These are phyloP conservation scores for Syncephalastrum contaminatum DNA, from an alignment of 371 early-diverging fungal genomes.

Conservation along the genomic window DNA sequence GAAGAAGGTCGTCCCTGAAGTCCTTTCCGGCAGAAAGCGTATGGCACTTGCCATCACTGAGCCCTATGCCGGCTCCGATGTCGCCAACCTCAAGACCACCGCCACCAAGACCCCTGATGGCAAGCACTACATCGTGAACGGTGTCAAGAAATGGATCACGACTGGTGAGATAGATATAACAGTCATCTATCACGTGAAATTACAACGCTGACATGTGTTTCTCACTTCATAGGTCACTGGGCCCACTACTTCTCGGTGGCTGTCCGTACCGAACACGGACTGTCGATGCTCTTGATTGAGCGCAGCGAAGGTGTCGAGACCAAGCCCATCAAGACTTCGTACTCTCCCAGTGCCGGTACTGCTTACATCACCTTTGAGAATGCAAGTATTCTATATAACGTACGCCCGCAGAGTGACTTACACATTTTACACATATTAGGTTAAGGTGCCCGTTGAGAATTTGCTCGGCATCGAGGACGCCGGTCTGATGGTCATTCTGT, in stretches of 20 bases:
- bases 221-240: conserved; percentile 9
- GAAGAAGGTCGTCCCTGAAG: conserved; percentile 58
- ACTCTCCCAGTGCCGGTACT: conserved; percentile 59
- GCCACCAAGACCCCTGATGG: conserved; percentile 73
- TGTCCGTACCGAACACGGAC: conserved; percentile 59
- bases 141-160: conserved; percentile 80
- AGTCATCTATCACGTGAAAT: background rate
- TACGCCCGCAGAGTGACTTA: background rate
- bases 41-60: conserved; percentile 73
- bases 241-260: conserved; percentile 70
- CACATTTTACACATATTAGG: conserved; percentile 3
- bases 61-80: conserved; percentile 78
- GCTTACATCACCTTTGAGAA: conserved; percentile 54
- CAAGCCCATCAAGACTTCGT: conserved; percentile 62
- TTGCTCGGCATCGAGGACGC: conserved; percentile 68
- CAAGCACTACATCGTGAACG: conserved; percentile 67
- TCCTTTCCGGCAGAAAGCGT: conserved; percentile 68
- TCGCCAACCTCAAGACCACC: conserved; percentile 71
- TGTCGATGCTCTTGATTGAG: conserved; percentile 65
- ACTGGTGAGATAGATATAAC: conserved; percentile 50
- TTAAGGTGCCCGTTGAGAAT: conserved; percentile 73
- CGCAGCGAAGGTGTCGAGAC: conserved; percentile 56
- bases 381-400: conserved; percentile 14
- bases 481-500: conserved; percentile 58
- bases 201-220: background rate